These are phyloP conservation scores for Rhodotorula sp. DNA, from an alignment of 1,284 basidiomycete species.

Conservation along the genomic window DNA sequence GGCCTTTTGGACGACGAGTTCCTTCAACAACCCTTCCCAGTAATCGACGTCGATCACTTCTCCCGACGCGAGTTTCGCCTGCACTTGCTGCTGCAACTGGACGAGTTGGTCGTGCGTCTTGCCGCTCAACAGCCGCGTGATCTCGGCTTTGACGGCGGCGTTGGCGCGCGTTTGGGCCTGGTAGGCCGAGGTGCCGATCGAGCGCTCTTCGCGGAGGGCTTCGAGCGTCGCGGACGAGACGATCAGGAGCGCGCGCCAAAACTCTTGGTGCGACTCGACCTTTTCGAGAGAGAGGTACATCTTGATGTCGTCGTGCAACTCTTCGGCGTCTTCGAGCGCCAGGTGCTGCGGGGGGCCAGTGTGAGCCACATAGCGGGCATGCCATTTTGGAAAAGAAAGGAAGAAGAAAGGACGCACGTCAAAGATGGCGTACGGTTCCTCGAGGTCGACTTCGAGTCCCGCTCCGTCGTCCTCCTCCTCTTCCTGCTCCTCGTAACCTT, in stretches of 20 bases:
- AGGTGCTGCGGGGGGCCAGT: constrained; percentile 63
- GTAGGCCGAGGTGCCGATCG: constrained; percentile 55
- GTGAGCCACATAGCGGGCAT: neutral
- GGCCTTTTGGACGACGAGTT: constrained; percentile 96
- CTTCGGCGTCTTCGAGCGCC: constrained; percentile 79
- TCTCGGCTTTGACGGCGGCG: constrained; percentile 75
- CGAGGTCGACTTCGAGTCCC: constrained; percentile 91
- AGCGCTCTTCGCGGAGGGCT: constrained; percentile 61
- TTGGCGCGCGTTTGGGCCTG: constrained; percentile 52
- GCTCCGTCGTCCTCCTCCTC: constrained; percentile 45
- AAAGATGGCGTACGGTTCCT: constrained; percentile 96
- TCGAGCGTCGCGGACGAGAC: constrained; percentile 92
- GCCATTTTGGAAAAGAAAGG: neutral
- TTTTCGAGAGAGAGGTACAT: constrained; percentile 85
- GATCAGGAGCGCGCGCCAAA: constrained; percentile 99
- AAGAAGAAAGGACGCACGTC: constrained; percentile 60
- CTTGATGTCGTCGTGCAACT: constrained; percentile 91
- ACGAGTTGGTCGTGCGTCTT: constrained; percentile 81
- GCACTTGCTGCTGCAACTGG: constrained; percentile 78
- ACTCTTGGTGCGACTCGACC: constrained; percentile 81
- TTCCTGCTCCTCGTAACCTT: constrained; percentile 38
- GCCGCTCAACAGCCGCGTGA: constrained; percentile 67
- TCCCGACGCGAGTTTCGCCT: constrained; percentile 80
- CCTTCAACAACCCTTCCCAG: constrained; percentile 90
- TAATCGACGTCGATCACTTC: constrained; percentile 97